A percentile compares a stretch with the other conserved stretches of the same genome.
Evolutionary conservation across 257 asterid species (phyloP).

Genomic region (Misopates orontium): DNA sequence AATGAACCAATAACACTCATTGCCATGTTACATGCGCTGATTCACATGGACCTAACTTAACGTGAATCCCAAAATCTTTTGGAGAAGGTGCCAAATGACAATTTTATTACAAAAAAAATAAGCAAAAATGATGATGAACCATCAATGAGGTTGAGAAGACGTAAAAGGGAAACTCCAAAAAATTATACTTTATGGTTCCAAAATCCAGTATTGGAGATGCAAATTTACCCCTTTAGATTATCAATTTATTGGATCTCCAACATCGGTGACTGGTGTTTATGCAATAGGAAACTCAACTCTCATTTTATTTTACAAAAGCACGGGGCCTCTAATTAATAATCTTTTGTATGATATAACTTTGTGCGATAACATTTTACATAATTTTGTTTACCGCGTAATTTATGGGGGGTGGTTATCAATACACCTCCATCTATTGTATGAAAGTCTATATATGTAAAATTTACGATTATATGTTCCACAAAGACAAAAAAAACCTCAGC

Average conservation of each 20-base stretch:
- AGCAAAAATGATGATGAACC: neutral
- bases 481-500: too few relatives aligned
- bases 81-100: neutral
- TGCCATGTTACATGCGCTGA: constrained; percentile 19
- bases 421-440: too few relatives aligned
- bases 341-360: too few relatives aligned
- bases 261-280: too few relatives aligned
- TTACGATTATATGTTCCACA: too few relatives aligned
- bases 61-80: constrained; percentile 29
- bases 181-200: constrained; percentile 2
- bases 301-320: too few relatives aligned
- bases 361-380: too few relatives aligned
- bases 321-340: too few relatives aligned
- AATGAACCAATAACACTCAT: neutral
- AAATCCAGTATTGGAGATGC: neutral
- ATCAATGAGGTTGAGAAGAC: neutral
- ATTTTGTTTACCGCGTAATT: too few relatives aligned
- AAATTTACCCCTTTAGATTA: neutral
- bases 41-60: constrained; percentile 32
- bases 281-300: too few relatives aligned
- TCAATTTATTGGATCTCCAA: neutral
- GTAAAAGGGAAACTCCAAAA: neutral
- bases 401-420: too few relatives aligned
- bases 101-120: constrained; percentile 1
- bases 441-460: too few relatives aligned